Evolutionary conservation across 768 basidiomycete species (phyloP).

Genomic region (Kondoa malvinella): DNA sequence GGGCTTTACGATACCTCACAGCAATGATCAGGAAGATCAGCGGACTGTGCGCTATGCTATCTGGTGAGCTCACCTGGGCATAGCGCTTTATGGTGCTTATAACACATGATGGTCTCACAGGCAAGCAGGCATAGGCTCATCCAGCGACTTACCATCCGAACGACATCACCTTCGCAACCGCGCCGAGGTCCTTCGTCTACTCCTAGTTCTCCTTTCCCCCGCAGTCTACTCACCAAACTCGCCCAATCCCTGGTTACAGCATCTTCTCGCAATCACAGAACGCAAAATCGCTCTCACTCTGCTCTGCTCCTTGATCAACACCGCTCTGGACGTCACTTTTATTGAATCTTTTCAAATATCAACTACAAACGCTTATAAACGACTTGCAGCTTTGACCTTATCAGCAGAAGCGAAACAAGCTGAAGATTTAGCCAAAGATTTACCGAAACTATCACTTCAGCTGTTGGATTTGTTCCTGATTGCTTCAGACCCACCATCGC

Average conservation of each 20-base stretch:
- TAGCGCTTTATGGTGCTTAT: slow-evolving; percentile 4
- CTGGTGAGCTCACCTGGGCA: slow-evolving; percentile 50
- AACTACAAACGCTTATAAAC: slow-evolving; percentile 9
- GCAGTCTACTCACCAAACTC: slow-evolving; percentile 58
- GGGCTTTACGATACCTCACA: slow-evolving; percentile 79
- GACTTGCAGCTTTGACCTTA: slow-evolving; percentile 11
- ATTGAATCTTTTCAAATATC: slow-evolving; percentile 10
- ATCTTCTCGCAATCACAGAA: slow-evolving; percentile 35
- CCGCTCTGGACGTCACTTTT: slow-evolving; percentile 36
- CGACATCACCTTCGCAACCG: slow-evolving; percentile 58
- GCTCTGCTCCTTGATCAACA: slow-evolving; percentile 84
- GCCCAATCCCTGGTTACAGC: slow-evolving; percentile 51
- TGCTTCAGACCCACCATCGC: slow-evolving; percentile 31
- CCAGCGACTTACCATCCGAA: slow-evolving; percentile 49
- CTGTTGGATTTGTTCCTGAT: slow-evolving; percentile 46
- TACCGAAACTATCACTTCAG: not conserved
- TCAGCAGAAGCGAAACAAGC: slow-evolving; percentile 41
- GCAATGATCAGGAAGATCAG: slow-evolving; percentile 54
- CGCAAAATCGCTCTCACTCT: slow-evolving; percentile 60
- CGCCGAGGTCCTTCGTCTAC: slow-evolving; percentile 70
- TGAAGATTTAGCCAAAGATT: slow-evolving; percentile 58
- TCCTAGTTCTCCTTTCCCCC: slow-evolving; percentile 71
- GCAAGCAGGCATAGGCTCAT: slow-evolving; percentile 91
- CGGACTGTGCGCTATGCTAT: slow-evolving; percentile 74
- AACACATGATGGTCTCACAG: slow-evolving; percentile 34